phyloP scores from a whole-genome alignment of 768 basidiomycete genomes.

The Pleurotus eryngii region DNA sequence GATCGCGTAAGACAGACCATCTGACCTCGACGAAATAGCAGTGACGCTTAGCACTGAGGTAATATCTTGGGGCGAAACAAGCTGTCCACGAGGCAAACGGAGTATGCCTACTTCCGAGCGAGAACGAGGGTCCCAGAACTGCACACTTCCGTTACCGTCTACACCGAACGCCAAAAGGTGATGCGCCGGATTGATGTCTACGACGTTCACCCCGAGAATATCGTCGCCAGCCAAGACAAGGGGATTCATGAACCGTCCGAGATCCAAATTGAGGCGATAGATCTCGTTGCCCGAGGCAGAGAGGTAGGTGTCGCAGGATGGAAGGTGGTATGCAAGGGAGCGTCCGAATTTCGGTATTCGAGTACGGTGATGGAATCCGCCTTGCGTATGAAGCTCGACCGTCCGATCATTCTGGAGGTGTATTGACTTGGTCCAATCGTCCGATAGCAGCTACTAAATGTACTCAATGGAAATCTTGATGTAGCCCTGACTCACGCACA shows the following conservation, averaged over 20 bases:
- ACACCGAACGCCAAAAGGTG: conserved; percentile 87
- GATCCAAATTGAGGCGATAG: conserved; percentile 92
- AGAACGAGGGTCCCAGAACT: conserved; percentile 96
- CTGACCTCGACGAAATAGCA: conserved; percentile 77
- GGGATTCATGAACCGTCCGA: conserved; percentile 89
- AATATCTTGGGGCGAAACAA: conserved; percentile 37
- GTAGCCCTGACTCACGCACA: conserved; percentile 60
- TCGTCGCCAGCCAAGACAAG: conserved; percentile 56
- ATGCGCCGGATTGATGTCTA: conserved; percentile 93
- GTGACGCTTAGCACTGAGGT: conserved; percentile 61
- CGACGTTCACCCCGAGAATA: conserved; percentile 81
- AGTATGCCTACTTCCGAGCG: conserved; percentile 71
- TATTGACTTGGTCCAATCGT: conserved; percentile 99
- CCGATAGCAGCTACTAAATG: conserved; percentile 82
- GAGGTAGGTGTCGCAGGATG: conserved; percentile 88
- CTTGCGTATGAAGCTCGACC: conserved; percentile 90
- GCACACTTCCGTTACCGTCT: conserved; percentile 82
- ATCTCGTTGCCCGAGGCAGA: conserved; percentile 84
- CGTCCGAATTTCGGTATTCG: conserved; percentile 95
- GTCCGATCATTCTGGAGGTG: conserved; percentile 97
- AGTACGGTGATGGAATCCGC: conserved; percentile 88
- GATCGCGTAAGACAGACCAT: conserved; percentile 91
- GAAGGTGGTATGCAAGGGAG: conserved; percentile 87
- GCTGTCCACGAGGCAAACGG: conserved; percentile 49
- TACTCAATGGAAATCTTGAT: background rate